Conservation (phyloP, 169 alveolate genomes). For the Perkinsus olseni region DNA sequence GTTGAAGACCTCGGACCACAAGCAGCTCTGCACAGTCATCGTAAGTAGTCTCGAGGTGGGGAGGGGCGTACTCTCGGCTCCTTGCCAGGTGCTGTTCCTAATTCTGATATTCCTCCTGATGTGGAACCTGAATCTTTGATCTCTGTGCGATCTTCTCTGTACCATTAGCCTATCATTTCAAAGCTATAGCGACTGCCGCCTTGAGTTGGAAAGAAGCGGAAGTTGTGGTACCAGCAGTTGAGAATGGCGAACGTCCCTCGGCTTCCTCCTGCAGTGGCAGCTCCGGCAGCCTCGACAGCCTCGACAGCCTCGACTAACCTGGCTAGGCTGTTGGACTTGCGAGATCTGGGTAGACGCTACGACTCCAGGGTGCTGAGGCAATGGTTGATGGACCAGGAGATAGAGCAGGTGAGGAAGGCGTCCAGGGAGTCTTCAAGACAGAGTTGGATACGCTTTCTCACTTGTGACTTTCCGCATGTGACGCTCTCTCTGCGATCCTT, state of each 20-base stretch:
- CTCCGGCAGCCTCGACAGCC: background rate
- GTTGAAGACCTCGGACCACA: constrained; percentile 6
- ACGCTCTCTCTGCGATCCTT: too few relatives aligned
- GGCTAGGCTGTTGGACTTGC: background rate
- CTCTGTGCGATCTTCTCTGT: background rate
- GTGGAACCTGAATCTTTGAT: background rate
- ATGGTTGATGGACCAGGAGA: background rate
- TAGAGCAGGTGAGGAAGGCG: background rate
- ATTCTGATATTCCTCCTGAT: background rate
- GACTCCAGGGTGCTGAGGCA: background rate
- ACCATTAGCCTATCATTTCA: background rate
- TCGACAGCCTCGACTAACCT: background rate
- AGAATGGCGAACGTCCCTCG: background rate
- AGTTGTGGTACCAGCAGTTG: too few relatives aligned
- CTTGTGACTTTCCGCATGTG: too few relatives aligned
- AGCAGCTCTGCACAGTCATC: constrained; percentile 4
- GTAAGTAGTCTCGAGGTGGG: background rate
- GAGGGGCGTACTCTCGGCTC: background rate
- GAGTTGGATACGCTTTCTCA: too few relatives aligned
- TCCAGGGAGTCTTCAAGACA: background rate
- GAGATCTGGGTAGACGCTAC: background rate
- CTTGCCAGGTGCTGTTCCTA: background rate
- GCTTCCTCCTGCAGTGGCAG: background rate
- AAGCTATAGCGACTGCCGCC: background rate
- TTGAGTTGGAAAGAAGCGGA: background rate